Conservation (phyloP, 129 eudicot genomes). For the Arctium lappa region DNA sequence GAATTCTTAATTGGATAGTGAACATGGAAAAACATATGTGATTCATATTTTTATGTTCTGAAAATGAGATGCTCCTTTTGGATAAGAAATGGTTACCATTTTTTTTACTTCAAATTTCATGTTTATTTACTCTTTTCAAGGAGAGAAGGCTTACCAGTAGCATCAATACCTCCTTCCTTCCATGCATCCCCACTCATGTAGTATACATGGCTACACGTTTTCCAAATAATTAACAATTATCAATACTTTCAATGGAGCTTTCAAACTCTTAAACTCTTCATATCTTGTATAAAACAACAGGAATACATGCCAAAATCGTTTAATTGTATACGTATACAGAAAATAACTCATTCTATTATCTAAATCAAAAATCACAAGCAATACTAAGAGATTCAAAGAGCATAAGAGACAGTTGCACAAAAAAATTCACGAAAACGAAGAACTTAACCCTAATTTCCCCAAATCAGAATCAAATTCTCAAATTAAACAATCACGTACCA, state of each 20-base stretch:
- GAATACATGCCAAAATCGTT: not conserved
- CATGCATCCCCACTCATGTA: constrained; percentile 99
- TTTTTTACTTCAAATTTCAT: not conserved
- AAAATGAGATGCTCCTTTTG: not conserved
- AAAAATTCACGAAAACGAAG: not conserved
- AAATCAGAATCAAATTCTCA: not conserved
- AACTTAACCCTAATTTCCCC: not conserved
- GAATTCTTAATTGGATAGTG: no score
- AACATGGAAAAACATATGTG: not conserved
- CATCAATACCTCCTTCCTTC: constrained; percentile 99
- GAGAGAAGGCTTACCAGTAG: constrained; percentile 66
- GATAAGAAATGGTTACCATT: not conserved
- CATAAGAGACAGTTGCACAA: not conserved
- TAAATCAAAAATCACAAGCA: not conserved
- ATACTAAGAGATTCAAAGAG: not conserved
- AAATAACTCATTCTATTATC: not conserved
- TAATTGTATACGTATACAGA: not conserved
- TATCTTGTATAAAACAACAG: not conserved
- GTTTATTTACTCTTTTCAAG: not conserved
- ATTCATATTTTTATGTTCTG: not conserved
- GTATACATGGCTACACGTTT: constrained; percentile 79
- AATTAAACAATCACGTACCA: constrained; percentile 45
- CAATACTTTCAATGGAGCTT: not conserved
- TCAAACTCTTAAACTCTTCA: not conserved
- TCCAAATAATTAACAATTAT: constrained; percentile 12